phyloP scores from a whole-genome alignment of 495 filamentous ascomycete species.

The Jackrogersella multiformis region DNA sequence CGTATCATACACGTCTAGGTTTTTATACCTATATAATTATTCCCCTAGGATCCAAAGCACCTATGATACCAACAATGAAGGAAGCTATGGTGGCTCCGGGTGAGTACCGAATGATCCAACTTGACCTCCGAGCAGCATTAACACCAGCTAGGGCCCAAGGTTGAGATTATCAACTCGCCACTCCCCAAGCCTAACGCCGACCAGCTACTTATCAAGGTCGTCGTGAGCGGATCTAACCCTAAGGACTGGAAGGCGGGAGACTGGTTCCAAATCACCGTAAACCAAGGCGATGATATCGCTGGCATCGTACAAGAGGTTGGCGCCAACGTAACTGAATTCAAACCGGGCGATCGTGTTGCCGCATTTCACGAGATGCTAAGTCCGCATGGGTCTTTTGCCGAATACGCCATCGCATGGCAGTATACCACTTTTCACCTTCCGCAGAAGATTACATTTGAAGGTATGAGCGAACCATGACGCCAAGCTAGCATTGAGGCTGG shows the following conservation, averaged over 20 bases:
- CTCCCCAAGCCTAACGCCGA: constrained; percentile 67
- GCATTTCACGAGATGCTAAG: constrained; percentile 69
- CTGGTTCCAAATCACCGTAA: constrained; percentile 41
- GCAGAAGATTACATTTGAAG: constrained; percentile 70
- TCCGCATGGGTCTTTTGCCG: constrained; percentile 70
- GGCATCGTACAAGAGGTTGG: constrained; percentile 73
- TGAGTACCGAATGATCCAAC: constrained; percentile 2
- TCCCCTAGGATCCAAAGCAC: not conserved
- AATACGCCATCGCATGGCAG: constrained; percentile 72
- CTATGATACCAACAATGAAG: constrained; percentile 60
- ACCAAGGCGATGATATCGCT: constrained; percentile 78
- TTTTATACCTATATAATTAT: not conserved
- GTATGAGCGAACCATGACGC: constrained; percentile 43
- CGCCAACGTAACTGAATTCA: constrained; percentile 67
- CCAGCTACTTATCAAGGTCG: constrained; percentile 76
- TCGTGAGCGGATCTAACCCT: constrained; percentile 76
- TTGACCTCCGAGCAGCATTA: not conserved
- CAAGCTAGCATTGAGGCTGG: not conserved
- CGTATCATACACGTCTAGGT: not conserved
- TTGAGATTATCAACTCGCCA: constrained; percentile 70
- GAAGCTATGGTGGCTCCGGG: constrained; percentile 67
- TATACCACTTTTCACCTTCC: constrained; percentile 77
- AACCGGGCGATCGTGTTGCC: constrained; percentile 73
- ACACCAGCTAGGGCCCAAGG: constrained; percentile 52
- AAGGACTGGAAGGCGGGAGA: constrained; percentile 76